A percentile compares a stretch with the other conserved stretches of the same genome.
These are phyloP conservation scores for Candida pseudofarinosa DNA, from an alignment of 805 yeast species.

Conservation along the genomic window DNA sequence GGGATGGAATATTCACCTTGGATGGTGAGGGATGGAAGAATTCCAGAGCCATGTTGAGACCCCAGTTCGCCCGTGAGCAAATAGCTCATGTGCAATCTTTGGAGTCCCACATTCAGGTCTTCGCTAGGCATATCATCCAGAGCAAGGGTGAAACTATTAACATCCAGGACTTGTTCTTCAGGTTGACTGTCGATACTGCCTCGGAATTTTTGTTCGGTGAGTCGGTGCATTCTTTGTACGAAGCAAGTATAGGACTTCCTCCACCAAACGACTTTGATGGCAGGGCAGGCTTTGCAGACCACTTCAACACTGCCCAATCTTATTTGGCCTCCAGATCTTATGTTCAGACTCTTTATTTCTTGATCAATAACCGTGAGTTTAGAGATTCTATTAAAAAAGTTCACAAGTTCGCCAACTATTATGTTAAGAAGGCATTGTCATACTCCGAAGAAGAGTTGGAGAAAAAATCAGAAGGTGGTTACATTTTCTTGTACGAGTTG, in stretches of 20 bases:
- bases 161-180: conserved; percentile 31
- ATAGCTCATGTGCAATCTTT: conserved; percentile 29
- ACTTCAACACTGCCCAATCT: conserved; percentile 35
- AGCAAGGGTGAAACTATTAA: conserved; percentile 22
- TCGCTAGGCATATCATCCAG: conserved; percentile 19
- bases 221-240: conserved; percentile 23
- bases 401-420: conserved; percentile 26
- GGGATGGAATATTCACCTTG: conserved; percentile 37
- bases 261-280: conserved; percentile 20
- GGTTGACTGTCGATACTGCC: conserved; percentile 37
- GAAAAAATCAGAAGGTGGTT: conserved; percentile 23
- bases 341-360: conserved; percentile 27
- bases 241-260: conserved; percentile 17
- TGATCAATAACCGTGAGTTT: conserved; percentile 28
- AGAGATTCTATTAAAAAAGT: conserved; percentile 27
- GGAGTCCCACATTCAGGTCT: conserved; percentile 25
- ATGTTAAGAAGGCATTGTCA: conserved; percentile 28
- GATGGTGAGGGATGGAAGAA: conserved; percentile 37
- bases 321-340: conserved; percentile 28
- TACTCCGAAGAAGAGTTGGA: conserved; percentile 27
- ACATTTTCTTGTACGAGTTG: conserved; percentile 35
- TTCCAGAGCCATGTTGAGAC: conserved; percentile 34
- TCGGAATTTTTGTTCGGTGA: conserved; percentile 40
- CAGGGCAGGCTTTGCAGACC: conserved; percentile 15
- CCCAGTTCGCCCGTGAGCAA: conserved; percentile 36